Evolutionary conservation across 176 grass and related monocot genomes (phyloP), one percentile per base, ranked within the genome.

Genomic region (Aechmea fasciata): DNA sequence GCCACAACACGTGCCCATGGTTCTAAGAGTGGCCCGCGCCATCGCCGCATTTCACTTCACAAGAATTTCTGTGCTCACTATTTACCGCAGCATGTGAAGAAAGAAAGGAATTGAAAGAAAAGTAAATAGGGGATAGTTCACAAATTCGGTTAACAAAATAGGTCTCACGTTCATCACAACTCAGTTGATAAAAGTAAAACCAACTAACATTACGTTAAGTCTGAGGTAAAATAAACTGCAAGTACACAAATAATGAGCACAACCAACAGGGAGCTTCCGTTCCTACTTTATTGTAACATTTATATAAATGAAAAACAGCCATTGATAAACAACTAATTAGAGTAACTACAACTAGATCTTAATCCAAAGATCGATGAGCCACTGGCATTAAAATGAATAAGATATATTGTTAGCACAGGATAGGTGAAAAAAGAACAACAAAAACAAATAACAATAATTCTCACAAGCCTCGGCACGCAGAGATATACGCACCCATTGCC

Each of bases 301-400:
- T 67, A 47, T 33, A 67, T 48, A 19, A 67, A 67, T 67, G 10
- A 67, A 67, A 48, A 67, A 48, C 22, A 47, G 12, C 64, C 64
- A 66, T 17, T 13, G 29, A 48, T 41, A n/a, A 67, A 47, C 1
- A 19, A 47, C 33, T 18, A 19, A 61, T 61, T 61, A 11, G 17
- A 19, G 15, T 61, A 22, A 61, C 55, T 14, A n/a, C 15, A 15
- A 15, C 11, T 12, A 67, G 28, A 47, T 19, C 11, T 49, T 47
- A 47, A 67, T 18, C 28, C 65, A 49, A 67, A 67, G 28, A 47
- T 66, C 64, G 11, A 47, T 47, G 17, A 67, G 65, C 2, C 7
- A 33, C 65, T 67, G 13, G 65, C 23, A 23, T 47, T 67, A 17
- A 33, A 67, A 9, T 67, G 33, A 67, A 67, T 48, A 48, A 67